Evolutionary conservation across 2,329 filamentous ascomycete species (phyloP).

Genomic region (Penicillium sp.): DNA sequence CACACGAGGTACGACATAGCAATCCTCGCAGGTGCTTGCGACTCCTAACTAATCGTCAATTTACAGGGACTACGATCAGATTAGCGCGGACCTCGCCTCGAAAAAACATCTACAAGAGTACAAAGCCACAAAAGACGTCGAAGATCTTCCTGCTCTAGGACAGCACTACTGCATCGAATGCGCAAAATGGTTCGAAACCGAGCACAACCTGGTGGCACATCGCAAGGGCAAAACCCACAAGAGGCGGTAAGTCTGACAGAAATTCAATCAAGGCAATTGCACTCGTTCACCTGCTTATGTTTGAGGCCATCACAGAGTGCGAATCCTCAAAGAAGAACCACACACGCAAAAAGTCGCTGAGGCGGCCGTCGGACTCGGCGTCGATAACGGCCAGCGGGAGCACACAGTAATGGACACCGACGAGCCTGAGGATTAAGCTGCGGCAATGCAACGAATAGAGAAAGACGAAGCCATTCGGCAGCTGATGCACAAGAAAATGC

Average conservation of each 20-base stretch:
- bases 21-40: not conserved
- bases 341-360: conserved; percentile 85
- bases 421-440: conserved; percentile 18
- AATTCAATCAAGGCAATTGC: not conserved
- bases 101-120: conserved; percentile 76
- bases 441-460: not conserved
- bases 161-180: conserved; percentile 87
- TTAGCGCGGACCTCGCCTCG: conserved; percentile 75
- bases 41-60: conserved; percentile 21
- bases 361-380: conserved; percentile 68
- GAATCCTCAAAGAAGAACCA: conserved; percentile 75
- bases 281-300: not conserved
- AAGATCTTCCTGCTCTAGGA: conserved; percentile 85
- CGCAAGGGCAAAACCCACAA: conserved; percentile 88
- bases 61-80: conserved; percentile 83
- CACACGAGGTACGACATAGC: conserved; percentile 56
- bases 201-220: conserved; percentile 70
- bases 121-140: conserved; percentile 71
- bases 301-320: conserved; percentile 56
- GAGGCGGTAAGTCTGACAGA: conserved; percentile 59
- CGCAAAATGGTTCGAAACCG: conserved; percentile 92
- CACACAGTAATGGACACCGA: conserved; percentile 41
- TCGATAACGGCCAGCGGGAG: conserved; percentile 58
- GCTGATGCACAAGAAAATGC: not conserved
- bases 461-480: not conserved